These are phyloP conservation scores for Echites panduratus DNA, from an alignment of 257 asterid genomes.

Conservation along the genomic window DNA sequence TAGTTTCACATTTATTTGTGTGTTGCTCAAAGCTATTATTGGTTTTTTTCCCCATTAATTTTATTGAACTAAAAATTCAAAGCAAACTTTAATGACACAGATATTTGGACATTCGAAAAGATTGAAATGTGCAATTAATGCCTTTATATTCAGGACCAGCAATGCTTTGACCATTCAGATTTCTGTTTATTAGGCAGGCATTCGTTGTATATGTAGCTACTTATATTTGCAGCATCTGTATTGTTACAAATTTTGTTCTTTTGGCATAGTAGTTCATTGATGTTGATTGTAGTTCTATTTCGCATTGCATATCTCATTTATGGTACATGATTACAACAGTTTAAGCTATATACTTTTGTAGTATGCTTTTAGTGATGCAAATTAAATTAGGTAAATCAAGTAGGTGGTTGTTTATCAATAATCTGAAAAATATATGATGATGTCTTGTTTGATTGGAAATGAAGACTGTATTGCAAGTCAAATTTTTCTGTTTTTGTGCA, in stretches of 20 bases:
- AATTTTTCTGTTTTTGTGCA: not conserved
- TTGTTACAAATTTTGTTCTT: not conserved
- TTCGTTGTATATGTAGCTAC: not conserved
- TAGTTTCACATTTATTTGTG: not conserved
- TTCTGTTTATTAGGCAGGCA: not conserved
- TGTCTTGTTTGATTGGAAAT: not conserved
- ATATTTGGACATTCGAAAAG: not conserved
- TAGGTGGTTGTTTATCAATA: not conserved
- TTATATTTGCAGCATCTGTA: not conserved
- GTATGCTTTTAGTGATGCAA: not conserved
- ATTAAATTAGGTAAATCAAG: not conserved
- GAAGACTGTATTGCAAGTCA: not conserved
- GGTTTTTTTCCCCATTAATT: not conserved
- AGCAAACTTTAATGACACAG: not conserved
- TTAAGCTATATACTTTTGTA: not conserved
- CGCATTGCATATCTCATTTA: not conserved
- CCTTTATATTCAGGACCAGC: not conserved
- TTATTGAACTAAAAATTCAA: not conserved
- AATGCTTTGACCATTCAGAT: not conserved
- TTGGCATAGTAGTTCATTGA: not conserved
- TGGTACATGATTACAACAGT: not conserved
- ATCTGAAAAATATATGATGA: not conserved
- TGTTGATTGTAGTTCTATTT: not conserved
- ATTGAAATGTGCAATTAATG: not conserved
- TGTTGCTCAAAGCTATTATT: not conserved